phyloP scores from a whole-genome alignment of 305 asterid species.

The Plantago rigida region DNA sequence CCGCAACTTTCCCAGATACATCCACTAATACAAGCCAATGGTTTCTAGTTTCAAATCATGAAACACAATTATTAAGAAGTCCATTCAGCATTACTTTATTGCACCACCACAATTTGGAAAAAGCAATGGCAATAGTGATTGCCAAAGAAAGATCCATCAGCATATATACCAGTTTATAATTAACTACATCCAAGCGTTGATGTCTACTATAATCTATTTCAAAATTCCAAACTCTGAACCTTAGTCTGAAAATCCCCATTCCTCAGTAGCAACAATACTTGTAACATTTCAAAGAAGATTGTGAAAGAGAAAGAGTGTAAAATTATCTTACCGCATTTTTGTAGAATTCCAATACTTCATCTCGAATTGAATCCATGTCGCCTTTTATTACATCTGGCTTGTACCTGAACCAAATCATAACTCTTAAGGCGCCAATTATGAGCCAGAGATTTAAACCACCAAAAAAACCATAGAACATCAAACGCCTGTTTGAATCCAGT shows the following conservation, averaged over 20 bases:
- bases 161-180: neutral
- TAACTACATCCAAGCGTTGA: neutral
- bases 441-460: constrained; percentile 12
- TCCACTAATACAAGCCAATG: neutral
- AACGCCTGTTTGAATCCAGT: neutral
- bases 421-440: constrained; percentile 6
- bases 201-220: neutral
- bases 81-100: neutral
- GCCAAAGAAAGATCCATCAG: neutral
- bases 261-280: neutral
- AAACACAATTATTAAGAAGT: constrained; percentile 2
- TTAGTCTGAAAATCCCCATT: neutral
- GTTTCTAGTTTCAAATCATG: neutral
- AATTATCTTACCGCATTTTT: constrained; percentile 39
- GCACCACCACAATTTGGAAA: constrained; percentile 5
- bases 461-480: neutral
- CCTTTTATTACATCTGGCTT: constrained; percentile 77
- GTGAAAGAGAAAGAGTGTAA: constrained; percentile 7
- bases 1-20: neutral
- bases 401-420: constrained; percentile 44
- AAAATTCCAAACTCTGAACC: neutral
- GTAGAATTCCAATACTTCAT: constrained; percentile 64
- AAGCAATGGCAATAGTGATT: neutral
- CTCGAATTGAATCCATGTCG: constrained; percentile 81
- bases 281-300: neutral